These are phyloP conservation scores for Zymoseptoria passerinii DNA, from an alignment of 2,329 filamentous ascomycete genomes.

Conservation along the genomic window DNA sequence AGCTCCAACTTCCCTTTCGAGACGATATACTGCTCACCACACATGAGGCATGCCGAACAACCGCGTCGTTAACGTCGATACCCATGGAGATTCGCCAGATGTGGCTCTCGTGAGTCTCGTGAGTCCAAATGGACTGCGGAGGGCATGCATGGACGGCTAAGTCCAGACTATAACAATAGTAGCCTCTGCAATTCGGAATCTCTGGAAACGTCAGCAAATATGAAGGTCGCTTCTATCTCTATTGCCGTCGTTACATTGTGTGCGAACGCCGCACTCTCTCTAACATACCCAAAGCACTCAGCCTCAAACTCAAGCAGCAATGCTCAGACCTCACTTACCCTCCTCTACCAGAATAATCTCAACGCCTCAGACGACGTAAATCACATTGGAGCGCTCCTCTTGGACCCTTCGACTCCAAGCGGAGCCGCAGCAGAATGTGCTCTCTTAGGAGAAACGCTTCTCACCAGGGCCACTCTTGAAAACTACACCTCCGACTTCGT, in stretches of 20 bases:
- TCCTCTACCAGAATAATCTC: conserved; percentile 49
- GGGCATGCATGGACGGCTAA: neutral
- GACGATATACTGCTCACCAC: neutral
- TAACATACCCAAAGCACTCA: neutral
- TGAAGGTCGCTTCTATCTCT: neutral
- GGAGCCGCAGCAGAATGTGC: conserved; percentile 39
- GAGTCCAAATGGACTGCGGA: neutral
- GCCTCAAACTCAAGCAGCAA: conserved; percentile 20
- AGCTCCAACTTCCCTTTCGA: neutral
- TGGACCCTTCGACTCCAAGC: conserved; percentile 36
- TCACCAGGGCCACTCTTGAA: conserved; percentile 36
- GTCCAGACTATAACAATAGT: neutral
- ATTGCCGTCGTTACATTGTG: neutral
- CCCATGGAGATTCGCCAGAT: neutral
- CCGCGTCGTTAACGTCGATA: neutral
- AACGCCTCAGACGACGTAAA: conserved; percentile 47
- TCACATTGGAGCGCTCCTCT: conserved; percentile 44
- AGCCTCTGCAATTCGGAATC: neutral
- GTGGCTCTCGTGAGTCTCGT: neutral
- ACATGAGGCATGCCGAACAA: neutral
- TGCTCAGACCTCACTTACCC: conserved; percentile 39
- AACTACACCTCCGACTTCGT: conserved; percentile 40
- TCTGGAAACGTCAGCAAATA: neutral
- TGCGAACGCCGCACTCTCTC: neutral
- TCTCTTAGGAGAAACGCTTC: conserved; percentile 40